Evolutionary conservation across 2,329 filamentous ascomycete species (phyloP).

Genomic region (Cryphonectria naterciae): DNA sequence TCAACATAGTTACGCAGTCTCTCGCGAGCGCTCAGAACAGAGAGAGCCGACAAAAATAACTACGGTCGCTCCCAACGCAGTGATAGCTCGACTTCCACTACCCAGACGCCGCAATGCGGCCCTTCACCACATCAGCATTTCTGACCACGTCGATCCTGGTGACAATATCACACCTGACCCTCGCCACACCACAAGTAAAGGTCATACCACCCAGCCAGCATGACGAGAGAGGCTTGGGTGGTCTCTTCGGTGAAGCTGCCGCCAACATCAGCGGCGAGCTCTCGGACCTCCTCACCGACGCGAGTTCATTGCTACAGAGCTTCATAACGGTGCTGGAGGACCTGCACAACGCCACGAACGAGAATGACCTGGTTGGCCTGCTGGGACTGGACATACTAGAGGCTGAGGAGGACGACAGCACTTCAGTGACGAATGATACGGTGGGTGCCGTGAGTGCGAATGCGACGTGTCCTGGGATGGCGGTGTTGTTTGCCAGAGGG

Average conservation of each 20-base stretch:
- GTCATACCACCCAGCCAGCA: background rate
- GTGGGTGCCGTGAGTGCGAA: slow-evolving; percentile 15
- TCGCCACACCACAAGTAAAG: slow-evolving; percentile 2
- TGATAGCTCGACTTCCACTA: background rate
- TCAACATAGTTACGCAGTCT: background rate
- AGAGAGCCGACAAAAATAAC: background rate
- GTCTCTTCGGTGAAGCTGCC: background rate
- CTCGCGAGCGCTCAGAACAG: background rate
- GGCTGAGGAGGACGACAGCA: slow-evolving; percentile 4
- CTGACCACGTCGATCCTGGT: slow-evolving; percentile 5
- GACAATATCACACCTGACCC: background rate
- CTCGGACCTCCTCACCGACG: slow-evolving; percentile 19
- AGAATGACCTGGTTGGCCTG: slow-evolving; percentile 23
- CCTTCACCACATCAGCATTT: slow-evolving; percentile 4
- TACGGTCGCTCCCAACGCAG: background rate
- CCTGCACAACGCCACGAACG: slow-evolving; percentile 21
- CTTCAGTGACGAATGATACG: slow-evolving; percentile 8
- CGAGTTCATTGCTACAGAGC: slow-evolving; percentile 7
- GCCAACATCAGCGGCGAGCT: slow-evolving; percentile 15
- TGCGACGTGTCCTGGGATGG: slow-evolving; percentile 25
- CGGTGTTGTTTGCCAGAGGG: slow-evolving; percentile 23
- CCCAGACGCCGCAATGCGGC: slow-evolving; percentile 19
- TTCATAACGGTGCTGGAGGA: slow-evolving; percentile 19
- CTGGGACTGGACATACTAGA: slow-evolving; percentile 17
- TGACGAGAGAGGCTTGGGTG: slow-evolving; percentile 16